A percentile compares a stretch with the other conserved stretches of the same genome.
phyloP scores from a whole-genome alignment of 768 basidiomycete species.

The Auricularia cornea region DNA sequence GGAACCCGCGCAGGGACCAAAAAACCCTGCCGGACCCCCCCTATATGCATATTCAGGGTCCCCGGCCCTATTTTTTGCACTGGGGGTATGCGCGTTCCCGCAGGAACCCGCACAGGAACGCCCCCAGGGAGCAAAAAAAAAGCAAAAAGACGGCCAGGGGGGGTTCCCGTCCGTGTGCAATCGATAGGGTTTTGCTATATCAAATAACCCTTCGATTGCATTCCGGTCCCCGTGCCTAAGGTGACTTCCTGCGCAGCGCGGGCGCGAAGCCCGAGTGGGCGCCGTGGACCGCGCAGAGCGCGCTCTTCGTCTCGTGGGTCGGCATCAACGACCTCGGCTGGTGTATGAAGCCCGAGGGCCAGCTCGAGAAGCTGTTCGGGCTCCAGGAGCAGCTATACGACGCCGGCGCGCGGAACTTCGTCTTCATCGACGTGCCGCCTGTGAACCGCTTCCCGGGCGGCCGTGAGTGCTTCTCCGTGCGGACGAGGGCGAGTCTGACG shows the following conservation, averaged over 20 bases:
- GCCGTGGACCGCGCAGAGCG: constrained; percentile 33
- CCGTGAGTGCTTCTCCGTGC: background rate
- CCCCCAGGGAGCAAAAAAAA: no score
- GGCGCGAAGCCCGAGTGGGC: constrained; percentile 30
- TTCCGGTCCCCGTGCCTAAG: no score
- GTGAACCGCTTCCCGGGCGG: constrained; percentile 36
- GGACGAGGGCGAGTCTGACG: background rate
- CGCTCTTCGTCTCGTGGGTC: constrained; percentile 39
- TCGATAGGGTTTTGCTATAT: no score
- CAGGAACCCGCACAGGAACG: no score
- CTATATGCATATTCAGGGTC: no score
- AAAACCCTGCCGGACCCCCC: no score
- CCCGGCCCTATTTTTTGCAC: no score
- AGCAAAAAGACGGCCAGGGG: no score
- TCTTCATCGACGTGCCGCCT: constrained; percentile 54
- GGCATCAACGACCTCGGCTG: constrained; percentile 50
- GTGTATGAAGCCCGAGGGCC: constrained; percentile 13
- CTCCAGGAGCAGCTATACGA: constrained; percentile 42
- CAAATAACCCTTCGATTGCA: no score
- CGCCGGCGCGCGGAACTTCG: constrained; percentile 42
- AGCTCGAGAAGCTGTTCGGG: constrained; percentile 30
- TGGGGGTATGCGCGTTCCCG: no score
- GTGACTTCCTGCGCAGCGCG: constrained; percentile 27
- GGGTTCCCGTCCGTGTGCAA: no score
- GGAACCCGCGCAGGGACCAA: no score